Conservation (phyloP, 179 eudicot species). For the Dionaea muscipula region DNA sequence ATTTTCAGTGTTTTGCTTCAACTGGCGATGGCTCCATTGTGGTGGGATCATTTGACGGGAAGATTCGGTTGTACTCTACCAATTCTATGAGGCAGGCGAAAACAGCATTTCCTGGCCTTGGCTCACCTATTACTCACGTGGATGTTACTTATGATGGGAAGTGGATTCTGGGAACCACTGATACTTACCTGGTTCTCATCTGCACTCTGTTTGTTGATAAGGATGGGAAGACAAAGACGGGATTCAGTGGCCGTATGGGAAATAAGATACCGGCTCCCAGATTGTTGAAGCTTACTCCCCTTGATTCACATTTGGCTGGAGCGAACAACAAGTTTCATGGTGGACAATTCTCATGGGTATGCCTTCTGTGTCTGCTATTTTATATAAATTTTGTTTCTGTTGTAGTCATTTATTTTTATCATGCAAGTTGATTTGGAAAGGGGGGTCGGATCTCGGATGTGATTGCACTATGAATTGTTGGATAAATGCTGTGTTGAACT, state of each 20-base stretch:
- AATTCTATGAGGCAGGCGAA: constrained; percentile 91
- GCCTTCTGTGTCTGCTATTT: constrained; percentile 5
- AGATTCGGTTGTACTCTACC: constrained; percentile 76
- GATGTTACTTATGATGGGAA: constrained; percentile 97
- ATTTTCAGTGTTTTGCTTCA: constrained; percentile 86
- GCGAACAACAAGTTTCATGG: constrained; percentile 54
- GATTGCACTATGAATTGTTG: too few relatives aligned
- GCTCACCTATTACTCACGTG: constrained; percentile 83
- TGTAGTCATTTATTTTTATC: too few relatives aligned
- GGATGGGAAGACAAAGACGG: constrained; percentile 90
- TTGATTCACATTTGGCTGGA: constrained; percentile 92
- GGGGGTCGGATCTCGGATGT: too few relatives aligned
- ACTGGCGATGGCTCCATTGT: constrained; percentile 96
- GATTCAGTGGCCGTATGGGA: constrained; percentile 81
- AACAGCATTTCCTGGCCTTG: constrained; percentile 96
- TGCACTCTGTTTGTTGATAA: constrained; percentile 84
- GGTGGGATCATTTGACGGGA: constrained; percentile 93
- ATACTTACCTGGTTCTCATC: constrained; percentile 72
- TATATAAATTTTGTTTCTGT: too few relatives aligned
- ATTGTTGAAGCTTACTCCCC: constrained; percentile 74
- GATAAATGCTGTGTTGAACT: too few relatives aligned
- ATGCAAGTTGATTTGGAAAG: too few relatives aligned
- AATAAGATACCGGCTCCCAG: constrained; percentile 83
- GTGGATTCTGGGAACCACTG: constrained; percentile 90
- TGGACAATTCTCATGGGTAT: constrained; percentile 96